Conservation (phyloP, 805 yeast genomes). For the Lipomyces sp. region DNA sequence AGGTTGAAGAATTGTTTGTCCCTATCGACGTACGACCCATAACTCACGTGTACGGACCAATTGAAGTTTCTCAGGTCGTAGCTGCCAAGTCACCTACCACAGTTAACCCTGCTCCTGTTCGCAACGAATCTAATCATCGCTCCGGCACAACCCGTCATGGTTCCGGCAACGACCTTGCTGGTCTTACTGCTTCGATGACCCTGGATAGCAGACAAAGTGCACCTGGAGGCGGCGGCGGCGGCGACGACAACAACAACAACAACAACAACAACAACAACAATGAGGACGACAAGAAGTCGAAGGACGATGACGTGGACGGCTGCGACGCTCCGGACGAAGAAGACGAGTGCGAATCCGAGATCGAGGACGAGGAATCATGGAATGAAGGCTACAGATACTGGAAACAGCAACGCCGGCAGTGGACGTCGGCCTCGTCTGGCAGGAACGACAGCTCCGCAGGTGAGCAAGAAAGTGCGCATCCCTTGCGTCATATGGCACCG, state of each 20-base stretch:
- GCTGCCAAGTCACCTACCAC: neutral
- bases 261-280: too few species aligned
- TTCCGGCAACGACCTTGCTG: neutral
- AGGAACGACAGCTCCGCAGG: slow-evolving; percentile 29
- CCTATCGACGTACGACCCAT: neutral
- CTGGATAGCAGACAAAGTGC: slow-evolving; percentile 4
- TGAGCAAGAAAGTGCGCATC: slow-evolving; percentile 36
- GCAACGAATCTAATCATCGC: neutral
- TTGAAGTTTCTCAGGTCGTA: neutral
- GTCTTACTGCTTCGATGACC: neutral
- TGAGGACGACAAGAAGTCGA: slow-evolving; percentile 10
- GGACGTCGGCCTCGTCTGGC: slow-evolving; percentile 52
- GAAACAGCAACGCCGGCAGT: slow-evolving; percentile 68
- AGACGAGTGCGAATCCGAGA: slow-evolving; percentile 41
- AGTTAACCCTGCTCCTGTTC: neutral
- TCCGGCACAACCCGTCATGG: slow-evolving; percentile 3
- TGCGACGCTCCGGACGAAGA: slow-evolving; percentile 32
- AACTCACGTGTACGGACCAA: neutral
- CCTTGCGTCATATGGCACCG: slow-evolving; percentile 42
- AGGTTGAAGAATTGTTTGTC: slow-evolving; percentile 23
- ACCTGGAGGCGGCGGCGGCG: slow-evolving; percentile 9
- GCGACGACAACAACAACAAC: too few species aligned
- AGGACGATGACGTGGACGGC: slow-evolving; percentile 29
- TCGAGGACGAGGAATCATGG: slow-evolving; percentile 50
- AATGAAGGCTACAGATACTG: slow-evolving; percentile 65